phyloP scores from a whole-genome alignment of 495 filamentous ascomycete genomes.

The Aspergillus baeticus region DNA sequence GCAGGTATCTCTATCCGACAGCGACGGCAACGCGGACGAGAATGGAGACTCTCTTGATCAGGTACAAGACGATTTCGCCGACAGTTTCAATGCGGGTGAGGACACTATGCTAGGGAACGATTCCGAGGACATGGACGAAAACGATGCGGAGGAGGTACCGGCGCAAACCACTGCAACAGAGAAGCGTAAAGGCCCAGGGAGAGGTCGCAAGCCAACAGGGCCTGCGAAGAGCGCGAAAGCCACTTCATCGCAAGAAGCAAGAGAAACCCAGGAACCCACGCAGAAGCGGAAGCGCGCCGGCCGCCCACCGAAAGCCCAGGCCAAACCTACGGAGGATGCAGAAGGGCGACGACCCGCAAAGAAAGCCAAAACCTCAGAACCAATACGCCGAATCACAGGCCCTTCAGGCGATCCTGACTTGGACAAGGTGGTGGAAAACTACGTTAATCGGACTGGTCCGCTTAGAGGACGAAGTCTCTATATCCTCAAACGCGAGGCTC shows the following conservation, averaged over 20 bases:
- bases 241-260: slow-evolving; percentile 14
- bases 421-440: slow-evolving; percentile 41
- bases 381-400: slow-evolving; percentile 11
- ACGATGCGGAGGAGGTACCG: slow-evolving; percentile 56
- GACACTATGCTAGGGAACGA: slow-evolving; percentile 24
- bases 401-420: slow-evolving; percentile 31
- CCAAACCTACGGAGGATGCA: slow-evolving; percentile 21
- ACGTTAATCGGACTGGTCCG: slow-evolving; percentile 44
- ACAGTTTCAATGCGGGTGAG: slow-evolving; percentile 28
- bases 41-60: slow-evolving; percentile 31
- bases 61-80: slow-evolving; percentile 27
- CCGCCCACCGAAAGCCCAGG: slow-evolving; percentile 32
- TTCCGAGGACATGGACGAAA: slow-evolving; percentile 51
- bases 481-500: slow-evolving; percentile 69
- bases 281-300: slow-evolving; percentile 32
- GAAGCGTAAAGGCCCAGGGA: slow-evolving; percentile 13
- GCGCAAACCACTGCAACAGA: slow-evolving; percentile 14
- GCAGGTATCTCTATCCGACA: slow-evolving; percentile 36
- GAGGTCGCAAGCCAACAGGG: slow-evolving; percentile 8
- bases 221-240: slow-evolving; percentile 15
- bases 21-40: slow-evolving; percentile 34
- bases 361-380: slow-evolving; percentile 30
- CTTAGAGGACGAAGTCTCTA: slow-evolving; percentile 61
- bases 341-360: slow-evolving; percentile 33
- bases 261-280: slow-evolving; percentile 11